Evolutionary conservation across 306 rosid genomes (phyloP), one percentile per base, ranked within the genome.

Genomic region (Castanea crenata): DNA sequence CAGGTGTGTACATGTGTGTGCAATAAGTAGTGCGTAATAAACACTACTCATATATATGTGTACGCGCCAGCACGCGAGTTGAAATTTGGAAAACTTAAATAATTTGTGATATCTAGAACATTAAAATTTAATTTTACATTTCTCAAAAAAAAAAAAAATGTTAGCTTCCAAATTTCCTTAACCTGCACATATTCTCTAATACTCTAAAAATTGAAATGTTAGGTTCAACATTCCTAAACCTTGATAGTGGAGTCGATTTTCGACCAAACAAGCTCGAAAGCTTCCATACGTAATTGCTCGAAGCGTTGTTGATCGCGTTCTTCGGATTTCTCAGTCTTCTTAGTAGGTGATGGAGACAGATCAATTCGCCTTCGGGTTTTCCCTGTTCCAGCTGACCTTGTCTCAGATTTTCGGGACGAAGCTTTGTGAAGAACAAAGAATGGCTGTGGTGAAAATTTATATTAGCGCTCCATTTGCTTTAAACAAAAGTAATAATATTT

Each of bases 361-460:
- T 89, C 88, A 61, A 84, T 85, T 78, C 89, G 87, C 86, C 81
- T 88, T 79, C 85, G 87, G 73, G 69, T 31, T 78, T 82, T 88
- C 58, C 79, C 87, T 25, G 74, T 78, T 54, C 71, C 80, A 6
- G 46, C 57, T 69, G 87, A 65, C 74, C 71, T 85, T 84, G 88
- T 84, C 74, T 87, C 89, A 23, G 80, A 77, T 74, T 78, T 82
- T 74, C 41, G 69, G 62, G 90, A 55, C 14, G 91, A 83, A 65
- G 94, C 87, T 87, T 88, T 90, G 73, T 93, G 98, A 74, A 93
- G 94, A 80, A 95, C 83, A 69, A 87, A 91, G 81, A 91, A 91
- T 29, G 90, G 96, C 99, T 95, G 85, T 25, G 34, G 11, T 29
- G 75, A 78, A 82, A 65, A 21, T 71, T 23, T 65, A 27, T 29